Evolutionary conservation across 2,329 filamentous ascomycete genomes (phyloP).

Genomic region (Fusarium sp.): DNA sequence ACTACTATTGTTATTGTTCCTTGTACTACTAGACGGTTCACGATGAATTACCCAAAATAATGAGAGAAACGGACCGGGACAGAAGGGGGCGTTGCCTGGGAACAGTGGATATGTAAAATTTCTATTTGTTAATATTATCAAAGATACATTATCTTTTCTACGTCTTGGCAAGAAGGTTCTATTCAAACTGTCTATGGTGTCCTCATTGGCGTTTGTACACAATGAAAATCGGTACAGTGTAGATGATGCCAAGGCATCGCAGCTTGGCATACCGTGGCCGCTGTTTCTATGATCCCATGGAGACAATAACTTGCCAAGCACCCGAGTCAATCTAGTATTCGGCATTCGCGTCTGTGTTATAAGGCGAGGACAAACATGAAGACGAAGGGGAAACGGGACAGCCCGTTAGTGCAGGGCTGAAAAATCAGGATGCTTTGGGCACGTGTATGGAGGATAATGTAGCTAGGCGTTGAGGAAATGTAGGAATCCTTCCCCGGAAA

Average conservation of each 20-base stretch:
- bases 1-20: neutral
- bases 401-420: constrained; percentile 26
- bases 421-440: constrained; percentile 14
- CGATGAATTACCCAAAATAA: constrained; percentile 31
- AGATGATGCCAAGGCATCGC: neutral
- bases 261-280: neutral
- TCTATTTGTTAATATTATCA: constrained; percentile 6
- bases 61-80: constrained; percentile 24
- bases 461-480: neutral
- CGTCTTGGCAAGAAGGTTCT: neutral
- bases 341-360: constrained; percentile 21
- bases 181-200: neutral
- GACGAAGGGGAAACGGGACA: constrained; percentile 6
- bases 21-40: constrained; percentile 36
- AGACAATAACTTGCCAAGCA: neutral
- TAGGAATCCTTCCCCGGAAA: neutral
- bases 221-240: neutral
- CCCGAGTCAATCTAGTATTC: constrained; percentile 2
- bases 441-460: constrained; percentile 10
- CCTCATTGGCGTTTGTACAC: neutral
- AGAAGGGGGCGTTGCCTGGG: constrained; percentile 17
- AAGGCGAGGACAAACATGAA: constrained; percentile 27
- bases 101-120: constrained; percentile 24
- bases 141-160: neutral
- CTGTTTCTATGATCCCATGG: neutral